Base-by-base conservation (phyloP, 345 rosid species). In the Clausena lansium region DNA sequence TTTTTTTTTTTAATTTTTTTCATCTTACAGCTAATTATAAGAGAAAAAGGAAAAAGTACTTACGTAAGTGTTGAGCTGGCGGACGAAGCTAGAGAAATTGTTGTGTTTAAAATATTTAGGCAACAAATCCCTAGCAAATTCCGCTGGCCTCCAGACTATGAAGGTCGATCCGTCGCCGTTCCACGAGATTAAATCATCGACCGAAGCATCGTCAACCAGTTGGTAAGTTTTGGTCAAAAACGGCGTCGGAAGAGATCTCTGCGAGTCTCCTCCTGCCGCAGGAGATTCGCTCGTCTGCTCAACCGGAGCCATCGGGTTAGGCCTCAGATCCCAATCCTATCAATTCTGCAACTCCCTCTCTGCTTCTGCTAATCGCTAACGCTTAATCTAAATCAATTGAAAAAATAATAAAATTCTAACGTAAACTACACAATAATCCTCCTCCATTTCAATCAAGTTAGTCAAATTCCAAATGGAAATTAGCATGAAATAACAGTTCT, bases 41-140 rank as follows among this genome's bases (percentile, higher is more conserved):
- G 32, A 74, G 7, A 35, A 14, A 24, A 10, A 24, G 20, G 22
- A 52, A 17, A 52, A 52, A 17, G 4, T 11, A 86, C 91, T 88
- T 83, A 95, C 99, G 85, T 95, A 95, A 72, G 98, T 95, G 52
- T 93, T 95, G 74, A 95, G 98, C 77, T 95, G 98, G 50, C 99
- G 98, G 59, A 95, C 99, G 70, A 95, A 95, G 82, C 97, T 92
- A 0, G 99, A 95, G 88, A 93, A 95, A 35, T 95, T 95, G 57
- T 95, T 95, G 65, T 95, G 99, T 82, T 95, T 95, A 84, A 95
- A 95, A 83, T 93, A 92, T 10, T 92, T 91, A 0, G 99, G 99
- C 24, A 95, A 91, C 87, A 95, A 87, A 87, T 95, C 99, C 62
- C 98, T 84, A 0, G 97, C 96, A 80, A 95, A 95, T 61, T 95